Evolutionary conservation across 2,329 filamentous ascomycete genomes (phyloP), one percentile per base, ranked within the genome.

Genomic region (Helotiales sp.): DNA sequence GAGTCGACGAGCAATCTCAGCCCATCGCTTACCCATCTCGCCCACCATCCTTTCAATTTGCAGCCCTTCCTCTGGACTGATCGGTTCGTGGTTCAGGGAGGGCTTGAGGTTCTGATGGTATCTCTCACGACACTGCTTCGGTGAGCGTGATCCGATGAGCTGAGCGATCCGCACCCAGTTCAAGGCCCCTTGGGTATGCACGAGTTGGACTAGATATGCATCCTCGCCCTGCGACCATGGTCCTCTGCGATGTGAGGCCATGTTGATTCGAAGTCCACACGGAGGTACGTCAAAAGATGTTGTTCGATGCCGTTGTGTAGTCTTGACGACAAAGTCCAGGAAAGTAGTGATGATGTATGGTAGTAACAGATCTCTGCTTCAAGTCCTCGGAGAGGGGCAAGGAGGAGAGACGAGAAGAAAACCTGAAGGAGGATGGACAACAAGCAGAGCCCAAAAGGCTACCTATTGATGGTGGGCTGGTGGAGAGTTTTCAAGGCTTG

Each of bases 91-190:
- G 71, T 89, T 89, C 34, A 93, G 77, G 1, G 79, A 77, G 1
- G 88, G 87, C 73, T 91, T 96, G 46, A 98, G 81, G 72, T 97
- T 96, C 71, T 98, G 93, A 71, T 96, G 91, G 71, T 90, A 98
- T 48, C 93, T 84, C 77, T 98, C 93, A 58, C 93, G 86, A 74
- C 93, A 98, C 77, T 98, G 93, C 78, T 98, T 98, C 53, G 93
- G 89, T 24, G 91, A 91, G 62, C 93, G 85, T 25, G 89, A 87
- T 59, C 83, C 81, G 68, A 97, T 86, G 65, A 86, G 81, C 54
- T 86, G 78, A 29, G 93, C 86, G 69, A 97, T 96, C 63, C 86
- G 83, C 13, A 96, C 91, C 93, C 93, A 98, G 81, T 96, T 95
- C 72, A 89, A 82, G 30, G 89, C 82, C 30, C 90, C 90, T 73